phyloP scores from a whole-genome alignment of 805 yeast species.

The Ogataea corticis region DNA sequence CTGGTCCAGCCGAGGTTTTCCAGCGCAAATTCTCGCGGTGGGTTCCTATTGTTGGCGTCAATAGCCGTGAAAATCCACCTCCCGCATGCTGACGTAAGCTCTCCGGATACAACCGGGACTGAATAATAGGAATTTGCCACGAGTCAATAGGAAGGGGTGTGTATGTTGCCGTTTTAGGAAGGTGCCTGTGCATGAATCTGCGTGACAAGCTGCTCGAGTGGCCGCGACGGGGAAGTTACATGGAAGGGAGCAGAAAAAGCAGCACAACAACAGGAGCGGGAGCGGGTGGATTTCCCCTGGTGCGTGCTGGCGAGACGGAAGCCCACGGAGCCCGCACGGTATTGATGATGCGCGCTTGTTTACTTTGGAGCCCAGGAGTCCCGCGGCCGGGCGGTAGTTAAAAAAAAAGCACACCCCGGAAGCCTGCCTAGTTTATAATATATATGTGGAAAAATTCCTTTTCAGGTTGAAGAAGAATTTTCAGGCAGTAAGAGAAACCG shows the following conservation, averaged over 20 bases:
- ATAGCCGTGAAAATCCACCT: conserved; percentile 2
- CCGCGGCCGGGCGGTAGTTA: conserved; percentile 5
- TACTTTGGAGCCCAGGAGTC: neutral
- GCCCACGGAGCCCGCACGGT: neutral
- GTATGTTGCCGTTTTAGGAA: neutral
- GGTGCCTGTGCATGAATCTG: conserved; percentile 1
- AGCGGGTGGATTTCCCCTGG: too few relatives aligned
- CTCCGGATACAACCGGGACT: conserved; percentile 7
- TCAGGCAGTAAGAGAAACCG: neutral
- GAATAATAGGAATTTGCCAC: neutral
- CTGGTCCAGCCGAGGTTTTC: conserved; percentile 1
- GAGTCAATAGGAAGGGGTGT: neutral
- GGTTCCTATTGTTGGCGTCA: conserved; percentile 1
- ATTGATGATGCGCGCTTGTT: conserved; percentile 1
- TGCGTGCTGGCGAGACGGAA: neutral
- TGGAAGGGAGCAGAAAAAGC: conserved; percentile 2
- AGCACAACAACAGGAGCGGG: neutral
- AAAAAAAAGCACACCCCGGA: conserved; percentile 8
- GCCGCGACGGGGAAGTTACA: neutral
- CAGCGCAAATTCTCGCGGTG: conserved; percentile 5
- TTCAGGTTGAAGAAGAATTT: conserved; percentile 2
- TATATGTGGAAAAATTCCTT: conserved; percentile 10
- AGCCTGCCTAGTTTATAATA: conserved; percentile 9
- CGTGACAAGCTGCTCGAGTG: neutral
- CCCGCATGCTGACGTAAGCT: neutral